A percentile compares a stretch with the other conserved stretches of the same genome.
phyloP scores from a whole-genome alignment of 2,329 filamentous ascomycete species.

The Alternaria infectoria region DNA sequence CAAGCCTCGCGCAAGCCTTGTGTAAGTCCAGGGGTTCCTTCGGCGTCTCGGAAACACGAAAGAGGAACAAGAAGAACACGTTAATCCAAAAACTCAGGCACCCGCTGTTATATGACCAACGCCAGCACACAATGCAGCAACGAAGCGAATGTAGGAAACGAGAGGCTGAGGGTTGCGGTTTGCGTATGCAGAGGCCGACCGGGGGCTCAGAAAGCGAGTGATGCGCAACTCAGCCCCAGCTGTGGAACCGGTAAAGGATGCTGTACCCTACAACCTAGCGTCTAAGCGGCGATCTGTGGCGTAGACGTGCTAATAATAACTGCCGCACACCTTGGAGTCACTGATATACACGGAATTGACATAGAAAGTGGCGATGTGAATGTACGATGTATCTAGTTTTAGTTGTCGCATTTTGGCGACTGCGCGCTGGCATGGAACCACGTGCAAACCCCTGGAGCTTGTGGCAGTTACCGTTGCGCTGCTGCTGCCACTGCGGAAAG shows the following conservation, averaged over 20 bases:
- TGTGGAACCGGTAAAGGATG: not conserved
- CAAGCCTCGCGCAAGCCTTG: not conserved
- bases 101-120: not conserved
- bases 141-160: slow-evolving; percentile 9
- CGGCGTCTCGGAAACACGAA: not conserved
- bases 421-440: not conserved
- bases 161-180: slow-evolving; percentile 15
- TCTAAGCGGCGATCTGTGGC: slow-evolving; percentile 12
- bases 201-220: slow-evolving; percentile 7
- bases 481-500: not conserved
- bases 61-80: not conserved
- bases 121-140: not conserved
- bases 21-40: not conserved
- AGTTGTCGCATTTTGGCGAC: not conserved
- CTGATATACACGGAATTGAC: not conserved
- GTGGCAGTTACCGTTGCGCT: not conserved
- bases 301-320: slow-evolving; percentile 12
- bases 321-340: not conserved
- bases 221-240: slow-evolving; percentile 12
- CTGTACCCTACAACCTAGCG: not conserved
- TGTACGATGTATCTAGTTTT: not conserved
- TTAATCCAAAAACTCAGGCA: not conserved
- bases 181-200: slow-evolving; percentile 10
- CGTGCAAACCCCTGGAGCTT: not conserved
- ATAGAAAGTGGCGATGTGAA: not conserved